Conservation (phyloP, 179 eudicot species). For the Pouteria campechiana region DNA sequence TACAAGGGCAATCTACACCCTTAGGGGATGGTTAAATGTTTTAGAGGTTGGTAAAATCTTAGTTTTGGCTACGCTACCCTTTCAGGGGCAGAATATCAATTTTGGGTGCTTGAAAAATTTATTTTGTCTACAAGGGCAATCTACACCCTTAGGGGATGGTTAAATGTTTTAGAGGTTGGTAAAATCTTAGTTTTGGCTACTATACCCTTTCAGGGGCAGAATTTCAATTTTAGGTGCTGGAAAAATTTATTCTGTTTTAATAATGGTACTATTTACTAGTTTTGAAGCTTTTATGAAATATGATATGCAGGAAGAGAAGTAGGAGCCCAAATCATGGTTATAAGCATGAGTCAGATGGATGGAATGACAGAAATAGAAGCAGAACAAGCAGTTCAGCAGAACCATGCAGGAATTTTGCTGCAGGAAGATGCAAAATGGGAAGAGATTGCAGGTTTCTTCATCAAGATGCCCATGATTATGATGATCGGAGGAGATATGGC, state of each 20-base stretch:
- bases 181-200: too few relatives aligned
- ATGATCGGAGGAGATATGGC: conserved; percentile 13
- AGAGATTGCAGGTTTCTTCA: conserved; percentile 27
- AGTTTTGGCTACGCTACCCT: too few relatives aligned
- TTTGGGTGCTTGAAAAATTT: conserved; percentile 3
- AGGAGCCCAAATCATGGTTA: conserved; percentile 20
- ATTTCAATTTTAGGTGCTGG: conserved; percentile 8
- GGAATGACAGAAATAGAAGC: conserved; percentile 15
- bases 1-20: conserved; percentile 9
- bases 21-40: too few relatives aligned
- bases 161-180: too few relatives aligned
- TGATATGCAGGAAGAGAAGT: conserved; percentile 6
- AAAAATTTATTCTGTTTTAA: too few relatives aligned
- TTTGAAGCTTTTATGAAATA: too few relatives aligned
- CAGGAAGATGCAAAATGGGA: conserved; percentile 31
- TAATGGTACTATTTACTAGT: too few relatives aligned
- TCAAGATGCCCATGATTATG: conserved; percentile 7
- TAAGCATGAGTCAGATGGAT: conserved; percentile 14
- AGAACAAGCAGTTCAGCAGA: conserved; percentile 8
- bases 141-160: too few relatives aligned
- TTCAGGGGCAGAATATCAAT: conserved; percentile 8
- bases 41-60: too few relatives aligned
- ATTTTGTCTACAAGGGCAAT: conserved; percentile 2
- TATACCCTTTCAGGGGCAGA: too few relatives aligned
- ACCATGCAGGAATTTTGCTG: conserved; percentile 18